Base-by-base conservation (phyloP, 2,329 filamentous ascomycete genomes). In the Colletotrichum sp. region DNA sequence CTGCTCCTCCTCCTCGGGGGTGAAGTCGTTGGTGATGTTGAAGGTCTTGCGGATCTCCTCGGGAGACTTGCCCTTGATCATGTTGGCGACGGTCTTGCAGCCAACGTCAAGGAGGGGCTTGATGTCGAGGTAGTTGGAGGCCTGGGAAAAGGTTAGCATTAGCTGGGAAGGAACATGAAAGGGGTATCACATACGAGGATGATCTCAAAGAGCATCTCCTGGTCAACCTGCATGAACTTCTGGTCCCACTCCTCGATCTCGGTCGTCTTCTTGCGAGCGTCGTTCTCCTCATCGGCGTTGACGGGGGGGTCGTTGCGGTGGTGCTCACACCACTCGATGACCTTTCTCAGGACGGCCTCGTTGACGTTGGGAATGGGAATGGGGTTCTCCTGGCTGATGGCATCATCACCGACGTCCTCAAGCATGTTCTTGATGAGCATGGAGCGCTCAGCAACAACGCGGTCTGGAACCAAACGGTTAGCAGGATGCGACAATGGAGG, bases 51-150 rank as follows among this genome's bases (percentile, higher is more conserved):
- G 95, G 82, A 99, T 99, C 89, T 99, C 97, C 85, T 99, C 97
- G 4, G 97, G 97, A 0, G 96, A 98, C 91, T 99, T 99, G 88
- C 97, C 97, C 94, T 99, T 99, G 90, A 99, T 99, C 97, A 99
- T 99, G 88, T 99, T 99, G 77, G 97, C 97, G 18, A 99, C 97
- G 0, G 97, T 99, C 92, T 99, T 99, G 92, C 97, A 99, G 77
- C 97, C 97, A 76, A 99, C 96, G 79, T 99, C 97, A 32, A 99
- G 93, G 2, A 99, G 94, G 2, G 96, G 94, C 91, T 99, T 99
- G 89, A 99, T 99, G 80, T 99, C 97, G 76, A 99, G 94, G 86
- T 99, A 99, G 90, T 99, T 99, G 81, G 96, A 95, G 5, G 97
- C 97, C 95, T 97, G 79, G 8, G 21, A 10, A 55, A 16, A 71